Conservation (phyloP, 176 grass and related monocot species). For the Eleusine indica region DNA sequence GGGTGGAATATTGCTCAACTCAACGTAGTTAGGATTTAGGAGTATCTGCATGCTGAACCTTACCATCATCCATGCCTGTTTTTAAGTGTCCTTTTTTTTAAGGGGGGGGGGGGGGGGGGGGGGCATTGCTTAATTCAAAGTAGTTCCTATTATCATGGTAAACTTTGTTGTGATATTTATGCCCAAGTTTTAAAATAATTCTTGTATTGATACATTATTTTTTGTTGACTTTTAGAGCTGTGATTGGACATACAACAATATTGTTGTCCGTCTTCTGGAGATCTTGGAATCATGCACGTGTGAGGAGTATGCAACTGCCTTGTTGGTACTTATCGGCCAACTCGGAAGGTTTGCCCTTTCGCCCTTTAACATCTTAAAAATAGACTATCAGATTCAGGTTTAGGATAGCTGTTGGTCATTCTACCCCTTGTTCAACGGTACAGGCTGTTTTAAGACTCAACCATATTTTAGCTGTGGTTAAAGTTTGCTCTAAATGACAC, state of each 20-base stretch:
- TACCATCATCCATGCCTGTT: background rate
- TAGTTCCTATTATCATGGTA: background rate
- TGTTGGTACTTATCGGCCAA: slow-evolving; percentile 78
- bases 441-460: slow-evolving; percentile 14
- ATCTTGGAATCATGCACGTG: slow-evolving; percentile 64
- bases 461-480: background rate
- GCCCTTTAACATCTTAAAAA: background rate
- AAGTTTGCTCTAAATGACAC: background rate
- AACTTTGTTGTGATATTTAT: slow-evolving; percentile 19
- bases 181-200: slow-evolving; percentile 3
- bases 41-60: slow-evolving; percentile 12
- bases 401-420: background rate
- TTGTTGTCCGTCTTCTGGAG: slow-evolving; percentile 59
- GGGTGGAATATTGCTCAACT: background rate
- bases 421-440: background rate
- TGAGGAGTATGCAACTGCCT: slow-evolving; percentile 66
- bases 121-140: background rate
- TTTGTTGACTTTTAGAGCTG: slow-evolving; percentile 64
- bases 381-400: slow-evolving; percentile 10
- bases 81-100: background rate
- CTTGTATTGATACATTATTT: slow-evolving; percentile 25
- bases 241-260: slow-evolving; percentile 69
- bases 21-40: background rate
- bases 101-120: no score
- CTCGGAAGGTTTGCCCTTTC: slow-evolving; percentile 66